A percentile compares a stretch with the other conserved stretches of the same genome.
Conservation (phyloP, 371 early-diverging fungal species). For the Syncephalastrum racemosum region DNA sequence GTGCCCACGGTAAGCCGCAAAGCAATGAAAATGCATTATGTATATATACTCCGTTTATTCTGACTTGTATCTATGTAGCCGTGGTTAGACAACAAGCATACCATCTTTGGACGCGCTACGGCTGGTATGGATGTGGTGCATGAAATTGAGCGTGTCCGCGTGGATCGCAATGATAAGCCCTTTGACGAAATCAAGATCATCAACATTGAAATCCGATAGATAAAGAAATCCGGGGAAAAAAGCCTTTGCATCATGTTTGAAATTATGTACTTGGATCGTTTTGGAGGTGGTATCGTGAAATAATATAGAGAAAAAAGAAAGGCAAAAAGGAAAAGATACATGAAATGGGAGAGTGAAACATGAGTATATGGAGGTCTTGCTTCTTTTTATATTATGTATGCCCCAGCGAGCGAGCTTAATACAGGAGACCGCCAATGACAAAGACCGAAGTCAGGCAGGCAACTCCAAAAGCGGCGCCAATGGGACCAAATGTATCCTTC, state of each 20-base stretch:
- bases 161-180: conserved; percentile 84
- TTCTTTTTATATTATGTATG: too few species aligned
- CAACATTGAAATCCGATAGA: conserved; percentile 68
- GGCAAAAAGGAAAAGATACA: too few species aligned
- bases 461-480: conserved; percentile 35
- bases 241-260: not conserved
- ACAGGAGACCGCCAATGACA: conserved; percentile 32
- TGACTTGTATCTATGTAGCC: conserved; percentile 45
- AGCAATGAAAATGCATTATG: not conserved
- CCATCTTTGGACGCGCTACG: conserved; percentile 95
- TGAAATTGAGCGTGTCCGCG: conserved; percentile 75
- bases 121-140: conserved; percentile 94
- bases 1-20: conserved; percentile 68
- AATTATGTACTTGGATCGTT: too few species aligned
- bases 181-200: conserved; percentile 69
- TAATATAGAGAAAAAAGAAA: too few species aligned
- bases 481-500: conserved; percentile 23
- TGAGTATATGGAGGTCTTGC: too few species aligned
- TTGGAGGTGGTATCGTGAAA: too few species aligned
- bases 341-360: too few species aligned
- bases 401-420: not conserved
- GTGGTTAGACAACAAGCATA: conserved; percentile 96
- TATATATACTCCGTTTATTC: too few species aligned
- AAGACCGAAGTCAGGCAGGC: conserved; percentile 38
- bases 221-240: conserved; percentile 7